Evolutionary conservation across 371 early-diverging fungal species (phyloP).

Genomic region (Saksenaea oblongispora): DNA sequence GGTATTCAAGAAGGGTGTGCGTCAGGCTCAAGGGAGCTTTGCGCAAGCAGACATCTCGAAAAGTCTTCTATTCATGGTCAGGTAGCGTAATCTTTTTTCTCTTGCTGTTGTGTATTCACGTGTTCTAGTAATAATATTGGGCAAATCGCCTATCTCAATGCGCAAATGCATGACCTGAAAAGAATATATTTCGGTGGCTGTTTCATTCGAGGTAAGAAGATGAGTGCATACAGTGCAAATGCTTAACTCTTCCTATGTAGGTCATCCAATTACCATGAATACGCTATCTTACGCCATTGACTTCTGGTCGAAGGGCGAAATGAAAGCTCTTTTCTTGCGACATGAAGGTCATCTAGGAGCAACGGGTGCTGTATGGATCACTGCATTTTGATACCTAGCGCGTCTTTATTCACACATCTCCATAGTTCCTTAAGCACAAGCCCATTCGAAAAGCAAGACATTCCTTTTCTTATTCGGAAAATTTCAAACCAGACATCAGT

Average conservation of each 20-base stretch:
- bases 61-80: slow-evolving; percentile 88
- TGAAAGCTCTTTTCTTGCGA: slow-evolving; percentile 91
- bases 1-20: slow-evolving; percentile 82
- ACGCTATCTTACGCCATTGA: slow-evolving; percentile 94
- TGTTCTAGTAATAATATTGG: slow-evolving; percentile 93
- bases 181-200: slow-evolving; percentile 96
- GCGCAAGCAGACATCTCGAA: slow-evolving; percentile 82
- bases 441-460: slow-evolving; percentile 51
- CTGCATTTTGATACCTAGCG: slow-evolving; percentile 22
- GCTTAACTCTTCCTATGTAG: slow-evolving; percentile 20
- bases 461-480: slow-evolving; percentile 73
- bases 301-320: slow-evolving; percentile 96
- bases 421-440: slow-evolving; percentile 56
- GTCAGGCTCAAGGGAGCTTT: slow-evolving; percentile 61
- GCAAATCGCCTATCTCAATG: slow-evolving; percentile 96
- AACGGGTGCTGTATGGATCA: slow-evolving; percentile 74
- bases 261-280: slow-evolving; percentile 96
- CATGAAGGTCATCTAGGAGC: slow-evolving; percentile 98
- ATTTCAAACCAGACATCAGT: slow-evolving; percentile 54
- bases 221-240: neutral
- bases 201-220: slow-evolving; percentile 82
- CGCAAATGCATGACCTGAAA: slow-evolving; percentile 87
- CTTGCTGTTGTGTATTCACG: neutral
- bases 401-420: slow-evolving; percentile 20
- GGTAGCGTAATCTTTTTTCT: slow-evolving; percentile 37